These are phyloP conservation scores for Kwoniella pini DNA, from an alignment of 768 basidiomycete genomes.

Conservation along the genomic window DNA sequence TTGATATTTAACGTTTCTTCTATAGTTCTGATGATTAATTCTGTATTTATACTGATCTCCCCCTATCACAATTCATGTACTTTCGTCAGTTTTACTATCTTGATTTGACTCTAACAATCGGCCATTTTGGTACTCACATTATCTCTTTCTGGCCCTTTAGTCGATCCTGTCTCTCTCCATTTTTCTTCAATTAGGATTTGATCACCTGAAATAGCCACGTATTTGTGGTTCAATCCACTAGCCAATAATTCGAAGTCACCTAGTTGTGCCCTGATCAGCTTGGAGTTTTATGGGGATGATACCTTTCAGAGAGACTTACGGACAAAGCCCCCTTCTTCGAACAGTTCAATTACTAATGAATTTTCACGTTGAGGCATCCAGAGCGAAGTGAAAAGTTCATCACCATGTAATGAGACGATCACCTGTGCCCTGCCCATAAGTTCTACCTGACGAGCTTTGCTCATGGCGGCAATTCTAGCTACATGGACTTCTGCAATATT, in stretches of 20 bases:
- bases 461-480: conserved; percentile 39
- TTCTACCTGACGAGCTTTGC: conserved; percentile 38
- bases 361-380: conserved; percentile 45
- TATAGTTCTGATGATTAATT: conserved; percentile 21
- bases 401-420: conserved; percentile 41
- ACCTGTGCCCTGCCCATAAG: conserved; percentile 41
- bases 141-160: conserved; percentile 19
- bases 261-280: conserved; percentile 4
- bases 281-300: too few species aligned
- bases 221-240: conserved; percentile 36
- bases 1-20: conserved; percentile 6
- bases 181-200: conserved; percentile 28
- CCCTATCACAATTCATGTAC: too few species aligned
- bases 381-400: conserved; percentile 37
- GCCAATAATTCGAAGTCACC: conserved; percentile 45
- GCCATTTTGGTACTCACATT: conserved; percentile 23
- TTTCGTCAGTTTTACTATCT: too few species aligned
- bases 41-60: conserved; percentile 26
- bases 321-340: conserved; percentile 44
- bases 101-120: too few species aligned
- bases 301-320: conserved; percentile 25
- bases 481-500: conserved; percentile 50
- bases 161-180: conserved; percentile 28
- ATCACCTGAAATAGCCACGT: conserved; percentile 44
- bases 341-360: conserved; percentile 46